A percentile compares a stretch with the other conserved stretches of the same genome.
Evolutionary conservation across 331 rosid genomes (phyloP).

Genomic region (Acacia pycnantha): DNA sequence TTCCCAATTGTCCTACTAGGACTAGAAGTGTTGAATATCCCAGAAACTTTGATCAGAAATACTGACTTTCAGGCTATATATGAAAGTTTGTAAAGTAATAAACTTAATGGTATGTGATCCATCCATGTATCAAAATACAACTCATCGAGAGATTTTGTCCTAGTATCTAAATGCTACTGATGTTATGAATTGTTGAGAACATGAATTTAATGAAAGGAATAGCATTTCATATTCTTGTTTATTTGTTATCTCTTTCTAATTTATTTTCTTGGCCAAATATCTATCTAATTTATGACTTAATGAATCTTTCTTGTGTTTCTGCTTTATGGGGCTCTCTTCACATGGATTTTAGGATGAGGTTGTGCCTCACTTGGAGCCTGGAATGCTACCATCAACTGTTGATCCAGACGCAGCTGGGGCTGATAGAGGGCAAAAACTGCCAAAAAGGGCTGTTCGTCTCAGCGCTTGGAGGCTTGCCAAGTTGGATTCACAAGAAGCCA

Average conservation of each 20-base stretch:
- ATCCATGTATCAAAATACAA: not conserved
- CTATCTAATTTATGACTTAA: too few species aligned
- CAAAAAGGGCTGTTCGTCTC: slow-evolving; percentile 78
- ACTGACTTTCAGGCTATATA: not conserved
- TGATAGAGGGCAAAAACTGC: slow-evolving; percentile 66
- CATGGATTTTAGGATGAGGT: slow-evolving; percentile 78
- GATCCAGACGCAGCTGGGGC: slow-evolving; percentile 95
- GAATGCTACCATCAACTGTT: slow-evolving; percentile 93
- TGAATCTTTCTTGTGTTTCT: not conserved
- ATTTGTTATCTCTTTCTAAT: not conserved
- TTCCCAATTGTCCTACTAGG: not conserved
- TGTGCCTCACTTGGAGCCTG: slow-evolving; percentile 97
- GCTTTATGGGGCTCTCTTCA: slow-evolving; percentile 24
- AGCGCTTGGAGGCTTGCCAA: slow-evolving; percentile 98
- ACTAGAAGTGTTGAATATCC: not conserved
- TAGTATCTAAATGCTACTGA: not conserved
- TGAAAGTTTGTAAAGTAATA: not conserved
- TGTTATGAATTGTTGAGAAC: not conserved
- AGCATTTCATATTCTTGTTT: not conserved
- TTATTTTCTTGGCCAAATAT: too few species aligned
- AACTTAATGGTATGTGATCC: not conserved
- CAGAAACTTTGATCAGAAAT: not conserved
- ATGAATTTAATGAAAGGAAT: not conserved
- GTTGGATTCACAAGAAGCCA: slow-evolving; percentile 80
- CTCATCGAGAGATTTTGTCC: not conserved